Evolutionary conservation across 164 flowering plant species (phyloP), one percentile per base, ranked within the genome.

Genomic region (Magnolia kwangsiensis): DNA sequence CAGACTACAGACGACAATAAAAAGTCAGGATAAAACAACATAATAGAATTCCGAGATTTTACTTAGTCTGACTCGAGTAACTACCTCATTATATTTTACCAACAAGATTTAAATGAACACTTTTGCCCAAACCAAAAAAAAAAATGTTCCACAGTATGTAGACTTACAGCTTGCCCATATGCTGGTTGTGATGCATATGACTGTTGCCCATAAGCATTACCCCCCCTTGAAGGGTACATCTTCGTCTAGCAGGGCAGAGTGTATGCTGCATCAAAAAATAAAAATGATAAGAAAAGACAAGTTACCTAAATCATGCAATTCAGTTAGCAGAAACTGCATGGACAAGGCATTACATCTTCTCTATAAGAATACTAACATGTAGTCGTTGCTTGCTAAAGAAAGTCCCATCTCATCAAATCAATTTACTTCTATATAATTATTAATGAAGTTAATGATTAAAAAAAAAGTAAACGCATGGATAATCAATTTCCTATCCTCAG

Each of bases 81-180:
- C 19, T 6, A 27, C 20, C 13, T 0, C 14, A 29, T 27, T 4
- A 73, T 27, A 31, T 31, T 58, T 3, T 61, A 58, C 8, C 27
- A 21, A 10, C 7, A 19, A 59, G 13, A 29, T n/a, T 37, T 4
- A 37, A 37, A 37, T 37, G 7, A 37, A 37, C 45, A 37, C 7
- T 37, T 37, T 3, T 37, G 45, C 45, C 45, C 45, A 29, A 19
- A 27, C 29, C 29, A 7, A 58, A 23, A 20, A 27, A 37, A 13
- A 31, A 21, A 11, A 1, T 14, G 64, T 58, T 24, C 20, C 23
- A 29, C 49, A 58, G 73, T 71, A 1, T 19, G 13, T 8, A 74
- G 7, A 74, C 92, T 80, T 81, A 92, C 97, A 73, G 76, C 86
- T 82, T 92, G 95, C 23, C 89, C 87, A 78, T 89, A 93, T 50